Conservation (phyloP, 768 basidiomycete genomes). For the Panus rudis region DNA sequence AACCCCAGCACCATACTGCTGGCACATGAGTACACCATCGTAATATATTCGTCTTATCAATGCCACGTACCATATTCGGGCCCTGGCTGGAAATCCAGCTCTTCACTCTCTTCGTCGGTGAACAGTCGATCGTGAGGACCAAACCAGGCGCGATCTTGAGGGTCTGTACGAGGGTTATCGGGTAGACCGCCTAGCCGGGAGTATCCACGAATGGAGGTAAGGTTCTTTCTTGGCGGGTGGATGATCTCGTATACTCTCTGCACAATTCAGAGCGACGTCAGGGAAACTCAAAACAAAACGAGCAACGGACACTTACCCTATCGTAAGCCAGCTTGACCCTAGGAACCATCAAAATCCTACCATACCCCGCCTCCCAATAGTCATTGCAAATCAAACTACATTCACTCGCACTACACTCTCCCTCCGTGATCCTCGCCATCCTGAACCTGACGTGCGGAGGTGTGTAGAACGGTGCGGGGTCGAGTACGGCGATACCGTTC, state of each 20-base stretch:
- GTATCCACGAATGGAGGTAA: slow-evolving; percentile 94
- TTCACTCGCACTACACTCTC: slow-evolving; percentile 92
- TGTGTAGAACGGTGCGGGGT: slow-evolving; percentile 91
- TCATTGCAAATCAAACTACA: slow-evolving; percentile 98
- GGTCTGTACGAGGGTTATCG: slow-evolving; percentile 93
- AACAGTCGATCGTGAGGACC: slow-evolving; percentile 96
- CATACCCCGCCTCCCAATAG: slow-evolving; percentile 95
- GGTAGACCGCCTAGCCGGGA: slow-evolving; percentile 92
- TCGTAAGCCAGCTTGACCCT: slow-evolving; percentile 96
- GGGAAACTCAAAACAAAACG: not conserved
- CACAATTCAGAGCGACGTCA: not conserved
- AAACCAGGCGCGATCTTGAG: slow-evolving; percentile 97
- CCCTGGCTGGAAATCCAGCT: slow-evolving; percentile 69
- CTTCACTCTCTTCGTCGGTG: slow-evolving; percentile 77
- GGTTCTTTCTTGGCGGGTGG: slow-evolving; percentile 83
- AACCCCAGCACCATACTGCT: slow-evolving; percentile 99
- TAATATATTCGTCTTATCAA: not conserved
- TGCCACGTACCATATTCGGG: slow-evolving; percentile 74
- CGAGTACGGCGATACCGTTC: slow-evolving; percentile 95
- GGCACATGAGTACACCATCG: not conserved
- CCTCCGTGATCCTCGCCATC: slow-evolving; percentile 85
- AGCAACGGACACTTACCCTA: slow-evolving; percentile 40
- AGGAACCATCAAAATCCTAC: slow-evolving; percentile 96
- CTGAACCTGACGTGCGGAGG: slow-evolving; percentile 90
- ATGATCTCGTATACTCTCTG: slow-evolving; percentile 94